Evolutionary conservation across 805 yeast genomes (phyloP).

Genomic region (Brettanomyces nanus): DNA sequence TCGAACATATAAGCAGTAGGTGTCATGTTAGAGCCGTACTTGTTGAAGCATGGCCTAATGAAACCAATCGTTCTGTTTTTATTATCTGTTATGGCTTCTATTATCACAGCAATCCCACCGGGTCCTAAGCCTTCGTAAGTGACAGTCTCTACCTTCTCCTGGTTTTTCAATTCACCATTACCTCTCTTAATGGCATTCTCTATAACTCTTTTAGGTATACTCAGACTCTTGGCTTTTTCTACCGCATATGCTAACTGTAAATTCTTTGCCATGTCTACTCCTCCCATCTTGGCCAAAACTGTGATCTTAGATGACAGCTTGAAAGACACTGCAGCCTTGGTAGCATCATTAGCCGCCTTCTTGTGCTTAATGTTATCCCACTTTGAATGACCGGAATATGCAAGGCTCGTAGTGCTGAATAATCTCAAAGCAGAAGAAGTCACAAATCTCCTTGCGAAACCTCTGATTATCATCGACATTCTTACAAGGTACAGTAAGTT

Average conservation of each 20-base stretch:
- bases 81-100: conserved; percentile 86
- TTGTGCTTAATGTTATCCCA: conserved; percentile 95
- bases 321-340: conserved; percentile 59
- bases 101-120: conserved; percentile 78
- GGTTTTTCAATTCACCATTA: conserved; percentile 49
- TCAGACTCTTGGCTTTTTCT: conserved; percentile 68
- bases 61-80: conserved; percentile 72
- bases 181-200: conserved; percentile 87
- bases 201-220: conserved; percentile 75
- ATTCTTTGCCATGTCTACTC: conserved; percentile 53
- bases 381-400: conserved; percentile 74
- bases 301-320: conserved; percentile 67
- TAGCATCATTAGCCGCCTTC: conserved; percentile 87
- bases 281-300: conserved; percentile 70
- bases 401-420: neutral
- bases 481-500: too few species aligned
- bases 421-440: neutral
- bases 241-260: conserved; percentile 59
- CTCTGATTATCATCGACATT: neutral
- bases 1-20: conserved; percentile 77
- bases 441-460: neutral
- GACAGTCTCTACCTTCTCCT: conserved; percentile 42
- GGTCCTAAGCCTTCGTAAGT: conserved; percentile 89
- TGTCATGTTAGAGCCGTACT: conserved; percentile 53
- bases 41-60: conserved; percentile 67